Evolutionary conservation across 768 basidiomycete genomes (phyloP), one percentile per base, ranked within the genome.

Genomic region (Lactarius indigo): DNA sequence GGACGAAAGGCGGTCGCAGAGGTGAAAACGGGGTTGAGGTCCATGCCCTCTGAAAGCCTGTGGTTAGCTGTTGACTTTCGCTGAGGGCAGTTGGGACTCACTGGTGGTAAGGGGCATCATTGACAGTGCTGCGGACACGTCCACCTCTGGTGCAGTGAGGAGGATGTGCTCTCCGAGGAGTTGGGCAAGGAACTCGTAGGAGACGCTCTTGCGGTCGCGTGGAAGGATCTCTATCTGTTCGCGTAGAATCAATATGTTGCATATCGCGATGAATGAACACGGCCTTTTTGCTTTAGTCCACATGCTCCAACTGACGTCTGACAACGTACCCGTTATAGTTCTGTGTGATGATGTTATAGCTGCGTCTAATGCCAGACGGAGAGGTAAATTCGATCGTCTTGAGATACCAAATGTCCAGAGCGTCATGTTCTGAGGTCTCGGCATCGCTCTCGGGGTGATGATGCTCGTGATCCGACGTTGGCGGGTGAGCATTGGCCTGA

Each of bases 231-330:
- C 76, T 68, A 96, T 92, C 70, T 90, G 82, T 59, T 87, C 89
- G n/a, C 94, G 85, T 2, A 97, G 80, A 67, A 96, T 87, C 35
- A 96, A 83, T 59, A 95, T 91, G 74, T 97, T 97, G 78, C 92
- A 94, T 65, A 94, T 90, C 31, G 93, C 94, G 71, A 96, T 92
- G 70, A 96, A 91, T 0, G 92, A 94, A 73, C 94, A 96, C 10
- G 94, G 93, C 10, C 94, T 95, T 41, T 20, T 39, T 18, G 52
- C n/a, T 30, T 23, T 26, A 62, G 42, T 55, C 26, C 3, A 59
- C 20, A 68, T 28, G 56, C 26, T 47, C 18, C 59, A 68, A 8
- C 31, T 61, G 41, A 35, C 10, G 33, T 58, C n/a, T 6, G 28
- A 17, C 30, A 12, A 80, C 87, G 66, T 64, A 91, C 91, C 91